phyloP scores from a whole-genome alignment of 345 rosid species.

The Camelina sativa region DNA sequence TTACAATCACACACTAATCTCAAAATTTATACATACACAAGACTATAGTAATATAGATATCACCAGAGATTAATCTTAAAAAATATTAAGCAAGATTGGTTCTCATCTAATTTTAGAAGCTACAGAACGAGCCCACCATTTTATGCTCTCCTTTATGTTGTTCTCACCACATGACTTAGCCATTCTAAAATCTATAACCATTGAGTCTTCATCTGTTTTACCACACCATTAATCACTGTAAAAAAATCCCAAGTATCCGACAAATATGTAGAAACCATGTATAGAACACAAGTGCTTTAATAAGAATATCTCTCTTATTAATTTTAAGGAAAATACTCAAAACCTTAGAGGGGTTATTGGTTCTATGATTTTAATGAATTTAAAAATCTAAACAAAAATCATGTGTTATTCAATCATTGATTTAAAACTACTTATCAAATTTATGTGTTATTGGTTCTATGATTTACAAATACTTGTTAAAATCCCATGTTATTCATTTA shows the following conservation, averaged over 20 bases:
- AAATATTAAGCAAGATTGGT: not conserved
- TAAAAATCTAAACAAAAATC: too few relatives aligned
- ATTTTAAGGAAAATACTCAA: too few relatives aligned
- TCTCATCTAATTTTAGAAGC: slow-evolving; percentile 64
- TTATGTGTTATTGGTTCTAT: too few relatives aligned
- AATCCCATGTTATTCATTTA: too few relatives aligned
- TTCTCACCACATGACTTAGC: slow-evolving; percentile 54
- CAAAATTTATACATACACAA: not conserved
- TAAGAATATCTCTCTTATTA: too few relatives aligned
- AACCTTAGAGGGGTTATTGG: too few relatives aligned
- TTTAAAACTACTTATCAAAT: too few relatives aligned
- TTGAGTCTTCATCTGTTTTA: slow-evolving; percentile 47
- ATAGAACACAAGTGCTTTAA: too few relatives aligned
- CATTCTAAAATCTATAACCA: slow-evolving; percentile 64
- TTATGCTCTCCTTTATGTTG: slow-evolving; percentile 66
- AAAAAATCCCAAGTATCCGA: slow-evolving; percentile 78
- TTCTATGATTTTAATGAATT: too few relatives aligned
- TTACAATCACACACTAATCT: not conserved
- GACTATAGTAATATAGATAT: not conserved
- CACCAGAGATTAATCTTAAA: not conserved
- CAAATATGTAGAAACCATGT: slow-evolving; percentile 36
- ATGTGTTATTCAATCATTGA: too few relatives aligned
- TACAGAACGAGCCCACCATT: slow-evolving; percentile 80
- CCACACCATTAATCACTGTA: slow-evolving; percentile 35
- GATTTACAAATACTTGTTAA: too few relatives aligned